phyloP scores from a whole-genome alignment of 2,329 filamentous ascomycete genomes.

The Pseudonectria buxi region DNA sequence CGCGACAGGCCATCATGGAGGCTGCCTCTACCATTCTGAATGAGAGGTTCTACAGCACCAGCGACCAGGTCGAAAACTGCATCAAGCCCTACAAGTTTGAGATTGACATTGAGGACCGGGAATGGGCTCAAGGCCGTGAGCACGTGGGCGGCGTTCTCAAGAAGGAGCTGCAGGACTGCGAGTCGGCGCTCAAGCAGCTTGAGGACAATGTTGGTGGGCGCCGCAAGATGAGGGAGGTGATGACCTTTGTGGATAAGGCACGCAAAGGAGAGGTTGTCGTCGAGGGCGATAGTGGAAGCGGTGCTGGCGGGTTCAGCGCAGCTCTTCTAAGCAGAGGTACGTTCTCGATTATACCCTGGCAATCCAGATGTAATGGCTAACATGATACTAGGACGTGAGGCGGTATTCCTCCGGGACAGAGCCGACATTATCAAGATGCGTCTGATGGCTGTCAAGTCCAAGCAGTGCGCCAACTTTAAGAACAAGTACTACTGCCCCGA shows the following conservation, averaged over 20 bases:
- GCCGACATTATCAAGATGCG: constrained; percentile 88
- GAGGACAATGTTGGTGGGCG: constrained; percentile 74
- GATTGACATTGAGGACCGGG: constrained; percentile 85
- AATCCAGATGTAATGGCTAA: constrained; percentile 17
- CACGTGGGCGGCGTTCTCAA: constrained; percentile 78
- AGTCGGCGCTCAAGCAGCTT: constrained; percentile 66
- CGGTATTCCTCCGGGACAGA: constrained; percentile 87
- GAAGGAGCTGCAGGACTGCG: constrained; percentile 77
- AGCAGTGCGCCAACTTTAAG: constrained; percentile 73
- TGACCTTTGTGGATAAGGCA: constrained; percentile 84
- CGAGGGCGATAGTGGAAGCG: constrained; percentile 75
- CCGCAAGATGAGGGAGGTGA: constrained; percentile 82
- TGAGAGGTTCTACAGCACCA: constrained; percentile 93
- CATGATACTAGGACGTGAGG: constrained; percentile 65
- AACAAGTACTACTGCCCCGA: constrained; percentile 98
- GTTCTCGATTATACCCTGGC: constrained; percentile 12
- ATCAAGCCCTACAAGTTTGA: constrained; percentile 99
- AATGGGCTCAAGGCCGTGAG: constrained; percentile 81
- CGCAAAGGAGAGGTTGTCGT: constrained; percentile 77
- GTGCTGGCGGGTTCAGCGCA: constrained; percentile 89
- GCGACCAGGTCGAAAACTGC: constrained; percentile 96
- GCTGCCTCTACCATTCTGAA: constrained; percentile 85
- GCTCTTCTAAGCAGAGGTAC: constrained; percentile 76
- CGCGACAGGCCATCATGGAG: constrained; percentile 85
- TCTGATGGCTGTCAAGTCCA: constrained; percentile 77